Evolutionary conservation across 768 basidiomycete species (phyloP).

Genomic region (Leccinum disarticulatum): DNA sequence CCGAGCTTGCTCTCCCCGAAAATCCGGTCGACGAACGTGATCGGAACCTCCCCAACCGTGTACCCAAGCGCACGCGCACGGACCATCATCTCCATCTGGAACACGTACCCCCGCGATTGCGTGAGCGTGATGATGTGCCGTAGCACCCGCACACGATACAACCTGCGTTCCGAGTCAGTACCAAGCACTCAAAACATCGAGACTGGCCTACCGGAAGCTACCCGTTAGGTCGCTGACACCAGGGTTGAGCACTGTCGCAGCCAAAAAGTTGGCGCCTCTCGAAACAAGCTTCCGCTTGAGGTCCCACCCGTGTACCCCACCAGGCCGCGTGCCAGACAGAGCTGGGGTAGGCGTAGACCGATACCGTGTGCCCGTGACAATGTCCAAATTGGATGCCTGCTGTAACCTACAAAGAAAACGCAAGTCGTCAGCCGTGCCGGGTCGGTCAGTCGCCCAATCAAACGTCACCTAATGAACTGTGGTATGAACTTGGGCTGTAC

Average conservation of each 20-base stretch:
- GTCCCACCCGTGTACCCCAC: constrained; percentile 93
- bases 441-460: neutral
- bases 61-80: constrained; percentile 83
- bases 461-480: constrained; percentile 75
- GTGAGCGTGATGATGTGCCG: constrained; percentile 83
- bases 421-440: constrained; percentile 3
- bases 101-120: constrained; percentile 88
- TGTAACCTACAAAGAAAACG: constrained; percentile 55
- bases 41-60: constrained; percentile 86
- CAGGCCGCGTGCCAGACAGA: constrained; percentile 60
- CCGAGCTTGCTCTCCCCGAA: constrained; percentile 93
- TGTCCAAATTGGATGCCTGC: constrained; percentile 81
- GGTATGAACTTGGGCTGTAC: constrained; percentile 92
- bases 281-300: constrained; percentile 86
- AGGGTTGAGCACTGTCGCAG: constrained; percentile 79
- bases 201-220: constrained; percentile 68
- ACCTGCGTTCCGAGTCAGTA: constrained; percentile 36
- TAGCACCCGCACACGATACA: constrained; percentile 77
- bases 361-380: constrained; percentile 92
- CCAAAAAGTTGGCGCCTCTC: constrained; percentile 87
- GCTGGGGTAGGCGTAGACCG: constrained; percentile 59
- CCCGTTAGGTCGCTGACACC: constrained; percentile 91
- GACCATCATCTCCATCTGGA: constrained; percentile 99
- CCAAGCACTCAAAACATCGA: neutral
- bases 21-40: constrained; percentile 92